These are phyloP conservation scores for Penicillium cinerascens DNA, from an alignment of 495 filamentous ascomycete genomes.

Conservation along the genomic window DNA sequence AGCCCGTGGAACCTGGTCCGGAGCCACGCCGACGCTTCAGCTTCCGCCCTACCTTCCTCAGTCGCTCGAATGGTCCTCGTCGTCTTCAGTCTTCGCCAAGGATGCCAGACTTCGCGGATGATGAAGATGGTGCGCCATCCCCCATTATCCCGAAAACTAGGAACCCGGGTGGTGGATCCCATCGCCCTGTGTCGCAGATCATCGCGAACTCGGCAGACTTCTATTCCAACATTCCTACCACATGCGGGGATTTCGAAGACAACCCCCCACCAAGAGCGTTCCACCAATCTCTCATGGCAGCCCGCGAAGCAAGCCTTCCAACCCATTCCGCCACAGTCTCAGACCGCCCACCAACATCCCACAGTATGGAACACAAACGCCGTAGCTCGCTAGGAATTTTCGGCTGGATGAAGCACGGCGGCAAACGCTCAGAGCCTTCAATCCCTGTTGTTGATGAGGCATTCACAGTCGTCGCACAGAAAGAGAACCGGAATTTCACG, in stretches of 20 bases:
- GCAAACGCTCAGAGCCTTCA: conserved; percentile 22
- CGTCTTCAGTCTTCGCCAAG: conserved; percentile 28
- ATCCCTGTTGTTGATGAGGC: conserved; percentile 17
- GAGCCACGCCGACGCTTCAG: conserved; percentile 34
- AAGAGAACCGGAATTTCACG: conserved; percentile 11
- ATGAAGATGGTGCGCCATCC: conserved; percentile 33
- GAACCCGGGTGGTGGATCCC: conserved; percentile 6
- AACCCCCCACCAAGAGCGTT: conserved; percentile 7
- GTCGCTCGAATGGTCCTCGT: conserved; percentile 24
- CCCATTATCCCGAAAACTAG: conserved; percentile 36
- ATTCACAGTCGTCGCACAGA: conserved; percentile 8
- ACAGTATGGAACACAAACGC: conserved; percentile 35
- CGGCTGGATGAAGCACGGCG: conserved; percentile 43
- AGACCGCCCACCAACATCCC: conserved; percentile 28
- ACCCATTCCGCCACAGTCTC: conserved; percentile 14
- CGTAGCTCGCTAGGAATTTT: conserved; percentile 41
- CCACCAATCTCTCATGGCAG: conserved; percentile 29
- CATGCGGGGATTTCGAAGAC: conserved; percentile 4
- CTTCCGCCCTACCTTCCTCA: conserved; percentile 37
- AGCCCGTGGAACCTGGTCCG: conserved; percentile 13
- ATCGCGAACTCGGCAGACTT: conserved; percentile 13
- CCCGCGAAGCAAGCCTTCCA: conserved; percentile 6
- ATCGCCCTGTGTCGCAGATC: conserved; percentile 21
- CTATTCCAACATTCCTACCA: conserved; percentile 6
- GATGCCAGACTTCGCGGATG: conserved; percentile 18